Evolutionary conservation across 2,329 filamentous ascomycete species (phyloP), one percentile per base, ranked within the genome.

Genomic region (Alternaria rosae): DNA sequence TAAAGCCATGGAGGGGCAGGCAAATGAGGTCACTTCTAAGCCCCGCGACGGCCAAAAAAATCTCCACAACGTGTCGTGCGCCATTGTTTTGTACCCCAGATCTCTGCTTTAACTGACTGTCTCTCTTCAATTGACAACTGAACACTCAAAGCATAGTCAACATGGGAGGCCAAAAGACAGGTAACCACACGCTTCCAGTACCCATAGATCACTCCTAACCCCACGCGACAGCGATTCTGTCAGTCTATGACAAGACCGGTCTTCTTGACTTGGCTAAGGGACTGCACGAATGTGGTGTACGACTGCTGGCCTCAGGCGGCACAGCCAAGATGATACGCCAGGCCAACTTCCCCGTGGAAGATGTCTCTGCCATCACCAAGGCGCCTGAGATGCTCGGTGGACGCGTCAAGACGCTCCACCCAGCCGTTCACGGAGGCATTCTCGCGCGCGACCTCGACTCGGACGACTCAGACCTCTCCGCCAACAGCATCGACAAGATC

Each of bases 261-360:
- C 75, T 79, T 15, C 71, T 79, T 45, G 77, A 79, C 70, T 69
- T 79, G 54, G 77, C 76, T 44, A 79, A 79, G 60, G 77, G 77
- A 51, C 75, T 79, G 50, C 72, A 78, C 53, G 76, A 79, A 67
- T 70, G 72, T 54, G 73, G 73, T 54, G 77, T 79, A 47, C 74
- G 78, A 71, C 90, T 99, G 69, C 87, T 99, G 61, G 95, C 95
- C 57, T 98, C 94, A 60, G 95, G 95, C 62, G 95, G 95, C 73
- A 99, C 95, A 50, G 91, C 95, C 69, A 95, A 91, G 83, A 91
- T 98, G 91, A 97, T 98, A 75, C 90, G 95, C 78, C 95, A 99
- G 80, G 95, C 93, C 72, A 93, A 93, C 50, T 96, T 99, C 81
- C 89, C 92, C 47, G 95, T 99, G 66, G 94, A 98, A 91, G 95